phyloP scores from a whole-genome alignment of 441 rosid species.

The Mallotus japonicus region DNA sequence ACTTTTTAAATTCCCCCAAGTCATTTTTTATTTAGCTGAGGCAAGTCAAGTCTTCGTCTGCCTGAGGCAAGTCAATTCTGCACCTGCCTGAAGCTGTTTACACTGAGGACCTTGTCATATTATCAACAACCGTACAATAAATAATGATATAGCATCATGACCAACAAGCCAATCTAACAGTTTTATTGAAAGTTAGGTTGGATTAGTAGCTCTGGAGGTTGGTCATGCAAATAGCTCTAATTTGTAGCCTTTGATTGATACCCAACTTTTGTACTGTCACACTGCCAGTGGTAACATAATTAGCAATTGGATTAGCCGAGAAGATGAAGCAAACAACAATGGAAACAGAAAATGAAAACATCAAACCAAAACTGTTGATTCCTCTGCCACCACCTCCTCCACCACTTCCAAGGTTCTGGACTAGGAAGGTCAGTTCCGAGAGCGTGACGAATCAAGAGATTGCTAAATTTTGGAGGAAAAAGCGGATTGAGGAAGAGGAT shows the following conservation, averaged over 20 bases:
- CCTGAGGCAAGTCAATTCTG: neutral
- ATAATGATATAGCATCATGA: neutral
- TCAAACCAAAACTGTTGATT: slow-evolving; percentile 23
- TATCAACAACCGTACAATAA: slow-evolving; percentile 1
- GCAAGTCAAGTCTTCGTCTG: neutral
- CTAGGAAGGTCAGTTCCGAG: slow-evolving; percentile 29
- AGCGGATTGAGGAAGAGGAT: slow-evolving; percentile 65
- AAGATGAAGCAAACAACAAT: slow-evolving; percentile 41
- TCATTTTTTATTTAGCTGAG: neutral
- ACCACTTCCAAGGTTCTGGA: slow-evolving; percentile 46
- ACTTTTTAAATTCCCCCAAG: slow-evolving; percentile 4
- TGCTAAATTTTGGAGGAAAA: slow-evolving; percentile 77
- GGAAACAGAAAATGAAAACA: slow-evolving; percentile 27
- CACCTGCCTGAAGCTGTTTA: neutral
- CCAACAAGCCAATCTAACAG: slow-evolving; percentile 16
- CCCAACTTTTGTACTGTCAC: slow-evolving; percentile 12
- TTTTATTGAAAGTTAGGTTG: slow-evolving; percentile 49
- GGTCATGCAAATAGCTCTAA: slow-evolving; percentile 26
- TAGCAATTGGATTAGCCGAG: slow-evolving; percentile 17
- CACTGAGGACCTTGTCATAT: neutral
- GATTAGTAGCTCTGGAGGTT: slow-evolving; percentile 42
- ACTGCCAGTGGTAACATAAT: neutral
- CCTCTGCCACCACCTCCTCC: slow-evolving; percentile 50
- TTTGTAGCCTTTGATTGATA: neutral
- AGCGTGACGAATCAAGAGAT: slow-evolving; percentile 79